A percentile compares a stretch with the other conserved stretches of the same genome.
These are phyloP conservation scores for Mycogone perniciosa DNA, from an alignment of 2,329 filamentous ascomycete genomes.

Conservation along the genomic window DNA sequence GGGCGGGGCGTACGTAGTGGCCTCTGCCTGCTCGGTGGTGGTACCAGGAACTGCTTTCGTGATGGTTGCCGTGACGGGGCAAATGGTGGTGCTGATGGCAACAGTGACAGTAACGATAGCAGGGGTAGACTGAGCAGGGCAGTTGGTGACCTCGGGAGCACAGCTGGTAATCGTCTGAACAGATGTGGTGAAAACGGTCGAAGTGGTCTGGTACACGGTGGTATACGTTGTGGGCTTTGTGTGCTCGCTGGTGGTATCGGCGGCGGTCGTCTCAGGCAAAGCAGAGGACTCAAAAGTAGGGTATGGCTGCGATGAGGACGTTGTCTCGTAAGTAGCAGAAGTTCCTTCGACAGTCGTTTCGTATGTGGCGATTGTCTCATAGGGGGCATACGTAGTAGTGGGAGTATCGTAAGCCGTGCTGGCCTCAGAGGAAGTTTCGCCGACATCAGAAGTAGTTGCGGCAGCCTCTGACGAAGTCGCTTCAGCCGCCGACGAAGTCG, in stretches of 20 bases:
- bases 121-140: conserved; percentile 41
- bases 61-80: conserved; percentile 52
- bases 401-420: conserved; percentile 12
- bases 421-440: conserved; percentile 11
- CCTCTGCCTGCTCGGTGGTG: too few relatives aligned
- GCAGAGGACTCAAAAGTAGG: background rate
- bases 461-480: conserved; percentile 11
- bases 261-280: conserved; percentile 9
- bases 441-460: background rate
- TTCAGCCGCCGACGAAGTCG: conserved; percentile 1
- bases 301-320: background rate
- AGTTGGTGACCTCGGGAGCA: conserved; percentile 40
- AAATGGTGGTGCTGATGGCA: conserved; percentile 53
- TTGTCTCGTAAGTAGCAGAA: conserved; percentile 1
- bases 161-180: conserved; percentile 46
- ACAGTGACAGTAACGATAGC: conserved; percentile 48
- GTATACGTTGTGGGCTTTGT: conserved; percentile 15
- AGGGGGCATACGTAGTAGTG: background rate
- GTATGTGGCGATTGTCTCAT: background rate
- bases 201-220: conserved; percentile 39
- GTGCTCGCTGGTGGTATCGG: conserved; percentile 11
- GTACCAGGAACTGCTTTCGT: conserved; percentile 7
- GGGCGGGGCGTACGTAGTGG: conserved; percentile 2
- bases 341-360: background rate
- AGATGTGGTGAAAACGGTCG: conserved; percentile 45